These are phyloP conservation scores for Hypseocharis bilobata DNA, from an alignment of 441 rosid genomes.

Conservation along the genomic window DNA sequence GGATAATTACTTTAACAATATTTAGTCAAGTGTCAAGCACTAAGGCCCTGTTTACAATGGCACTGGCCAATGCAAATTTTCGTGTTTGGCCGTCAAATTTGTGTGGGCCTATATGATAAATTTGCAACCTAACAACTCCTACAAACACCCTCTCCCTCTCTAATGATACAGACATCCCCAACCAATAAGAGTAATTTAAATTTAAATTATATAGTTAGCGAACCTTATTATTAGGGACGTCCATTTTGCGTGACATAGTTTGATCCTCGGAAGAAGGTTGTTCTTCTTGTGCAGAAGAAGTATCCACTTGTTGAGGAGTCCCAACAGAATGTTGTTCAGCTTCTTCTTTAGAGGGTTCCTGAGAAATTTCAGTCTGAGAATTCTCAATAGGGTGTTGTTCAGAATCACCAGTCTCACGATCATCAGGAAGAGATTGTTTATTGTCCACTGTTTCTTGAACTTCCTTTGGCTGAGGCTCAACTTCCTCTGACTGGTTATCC, in stretches of 20 bases:
- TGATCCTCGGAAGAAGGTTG: constrained; percentile 22
- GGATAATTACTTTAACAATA: neutral
- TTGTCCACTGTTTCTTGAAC: constrained; percentile 16
- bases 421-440: constrained; percentile 13
- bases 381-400: constrained; percentile 27
- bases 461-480: constrained; percentile 17
- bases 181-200: neutral
- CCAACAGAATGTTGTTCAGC: constrained; percentile 23
- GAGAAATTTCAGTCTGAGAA: constrained; percentile 20
- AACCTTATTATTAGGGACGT: constrained; percentile 85
- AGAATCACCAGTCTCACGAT: constrained; percentile 21
- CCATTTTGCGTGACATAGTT: constrained; percentile 44
- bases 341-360: constrained; percentile 27
- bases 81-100: neutral
- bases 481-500: constrained; percentile 20
- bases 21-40: neutral
- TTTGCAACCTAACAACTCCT: too few species aligned
- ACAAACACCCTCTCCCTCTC: too few species aligned
- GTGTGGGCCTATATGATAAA: too few species aligned
- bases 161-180: neutral
- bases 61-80: neutral
- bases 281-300: constrained; percentile 5
- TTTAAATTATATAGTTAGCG: neutral
- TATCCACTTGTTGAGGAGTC: neutral
- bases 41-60: too few species aligned